These are phyloP conservation scores for Mortierella sp. DNA, from an alignment of 371 early-diverging fungal genomes.

Conservation along the genomic window DNA sequence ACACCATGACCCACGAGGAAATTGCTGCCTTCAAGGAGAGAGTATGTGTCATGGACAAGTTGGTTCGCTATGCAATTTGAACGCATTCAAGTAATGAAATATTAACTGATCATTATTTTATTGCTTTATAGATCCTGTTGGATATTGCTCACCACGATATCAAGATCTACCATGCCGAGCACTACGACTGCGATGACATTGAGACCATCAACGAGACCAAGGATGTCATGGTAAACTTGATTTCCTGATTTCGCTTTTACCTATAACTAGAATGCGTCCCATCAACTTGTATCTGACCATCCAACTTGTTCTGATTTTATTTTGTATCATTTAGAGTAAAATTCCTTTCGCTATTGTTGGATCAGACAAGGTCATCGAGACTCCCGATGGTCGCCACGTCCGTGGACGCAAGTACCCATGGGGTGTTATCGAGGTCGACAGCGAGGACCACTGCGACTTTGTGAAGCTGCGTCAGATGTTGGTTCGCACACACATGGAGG, in stretches of 20 bases:
- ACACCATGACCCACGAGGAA: constrained; percentile 97
- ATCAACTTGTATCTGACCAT: neutral
- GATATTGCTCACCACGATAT: constrained; percentile 96
- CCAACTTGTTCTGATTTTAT: neutral
- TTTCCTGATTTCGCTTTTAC: neutral
- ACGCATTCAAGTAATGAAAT: neutral
- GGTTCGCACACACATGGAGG: constrained; percentile 92
- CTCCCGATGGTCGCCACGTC: constrained; percentile 85
- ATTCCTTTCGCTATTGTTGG: constrained; percentile 99
- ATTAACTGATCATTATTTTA: neutral
- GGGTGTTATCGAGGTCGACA: constrained; percentile 97
- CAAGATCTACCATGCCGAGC: constrained; percentile 93
- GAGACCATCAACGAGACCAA: constrained; percentile 95
- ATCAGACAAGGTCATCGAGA: constrained; percentile 89
- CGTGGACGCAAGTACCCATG: constrained; percentile 96
- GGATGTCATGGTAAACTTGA: constrained; percentile 83
- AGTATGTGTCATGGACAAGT: constrained; percentile 26
- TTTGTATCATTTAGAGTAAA: constrained; percentile 64
- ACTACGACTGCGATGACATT: constrained; percentile 93
- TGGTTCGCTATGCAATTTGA: neutral
- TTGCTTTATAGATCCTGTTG: constrained; percentile 73
- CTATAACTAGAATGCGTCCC: too few relatives aligned
- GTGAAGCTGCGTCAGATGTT: constrained; percentile 94
- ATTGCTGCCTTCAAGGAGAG: constrained; percentile 92
- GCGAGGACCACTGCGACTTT: constrained; percentile 94